phyloP scores from a whole-genome alignment of 1,139 yeast species.

The Taphrina flavorubra region DNA sequence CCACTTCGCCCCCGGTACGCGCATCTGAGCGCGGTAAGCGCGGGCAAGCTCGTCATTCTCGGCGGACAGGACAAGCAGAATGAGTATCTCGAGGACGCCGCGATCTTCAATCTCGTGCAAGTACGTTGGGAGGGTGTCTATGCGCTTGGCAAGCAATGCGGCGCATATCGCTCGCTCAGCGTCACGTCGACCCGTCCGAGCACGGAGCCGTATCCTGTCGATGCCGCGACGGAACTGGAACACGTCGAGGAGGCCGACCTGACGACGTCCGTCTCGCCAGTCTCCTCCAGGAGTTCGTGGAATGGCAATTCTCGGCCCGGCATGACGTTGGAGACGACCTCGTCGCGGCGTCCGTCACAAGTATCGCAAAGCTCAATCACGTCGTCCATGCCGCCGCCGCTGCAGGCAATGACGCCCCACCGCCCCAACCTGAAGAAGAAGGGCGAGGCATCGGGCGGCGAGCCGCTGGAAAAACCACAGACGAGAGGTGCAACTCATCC shows the following conservation, averaged over 20 bases:
- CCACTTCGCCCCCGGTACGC: constrained; percentile 45
- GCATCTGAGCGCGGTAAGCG: constrained; percentile 45
- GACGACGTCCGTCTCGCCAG: constrained; percentile 21
- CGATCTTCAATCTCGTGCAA: constrained; percentile 42
- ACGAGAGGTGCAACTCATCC: constrained; percentile 11
- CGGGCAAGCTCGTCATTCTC: constrained; percentile 42
- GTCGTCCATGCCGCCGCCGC: neutral
- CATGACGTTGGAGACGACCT: neutral
- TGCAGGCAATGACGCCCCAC: constrained; percentile 5
- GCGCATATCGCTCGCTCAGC: constrained; percentile 45
- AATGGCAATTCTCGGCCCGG: constrained; percentile 9
- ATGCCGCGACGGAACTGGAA: constrained; percentile 8
- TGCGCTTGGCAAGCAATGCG: constrained; percentile 42
- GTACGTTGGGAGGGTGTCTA: constrained; percentile 42
- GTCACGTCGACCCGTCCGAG: constrained; percentile 7
- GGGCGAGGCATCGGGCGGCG: neutral
- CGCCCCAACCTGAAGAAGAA: constrained; percentile 16
- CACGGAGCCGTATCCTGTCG: neutral
- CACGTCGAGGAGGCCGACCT: constrained; percentile 7
- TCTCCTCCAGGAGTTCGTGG: constrained; percentile 7
- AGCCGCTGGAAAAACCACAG: constrained; percentile 1
- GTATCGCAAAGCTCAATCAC: constrained; percentile 1
- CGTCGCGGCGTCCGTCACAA: constrained; percentile 16
- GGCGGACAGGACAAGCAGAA: constrained; percentile 47
- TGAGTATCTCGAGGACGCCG: constrained; percentile 44